phyloP scores from a whole-genome alignment of 257 asterid species.

The Primulina huaijiensis region DNA sequence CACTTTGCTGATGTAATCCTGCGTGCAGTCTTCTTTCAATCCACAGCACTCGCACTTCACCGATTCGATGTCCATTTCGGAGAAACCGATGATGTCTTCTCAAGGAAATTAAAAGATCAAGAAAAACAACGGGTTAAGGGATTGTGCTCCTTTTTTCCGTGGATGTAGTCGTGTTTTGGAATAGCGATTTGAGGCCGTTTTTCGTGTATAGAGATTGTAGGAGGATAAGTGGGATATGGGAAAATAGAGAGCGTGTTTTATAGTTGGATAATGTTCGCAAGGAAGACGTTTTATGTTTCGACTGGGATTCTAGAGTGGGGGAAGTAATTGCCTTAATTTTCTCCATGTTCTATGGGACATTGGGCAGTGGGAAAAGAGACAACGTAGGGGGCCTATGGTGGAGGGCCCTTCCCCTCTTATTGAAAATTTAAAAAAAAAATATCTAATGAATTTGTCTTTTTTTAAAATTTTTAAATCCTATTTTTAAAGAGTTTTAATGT shows the following conservation, averaged over 20 bases:
- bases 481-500: no score
- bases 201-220: no score
- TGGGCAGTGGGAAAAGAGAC: slow-evolving; percentile 66
- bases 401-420: slow-evolving; percentile 9
- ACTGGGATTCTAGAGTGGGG: slow-evolving; percentile 26
- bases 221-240: no score
- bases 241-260: no score
- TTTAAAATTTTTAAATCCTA: no score
- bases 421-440: no score
- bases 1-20: slow-evolving; percentile 62
- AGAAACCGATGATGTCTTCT: neutral
- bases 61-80: slow-evolving; percentile 63
- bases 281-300: neutral
- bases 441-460: no score
- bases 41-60: slow-evolving; percentile 93
- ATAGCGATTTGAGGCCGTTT: no score
- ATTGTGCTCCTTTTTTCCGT: neutral
- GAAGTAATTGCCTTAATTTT: slow-evolving; percentile 49
- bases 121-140: neutral
- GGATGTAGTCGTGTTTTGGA: neutral
- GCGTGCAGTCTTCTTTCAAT: slow-evolving; percentile 86
- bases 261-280: neutral
- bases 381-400: slow-evolving; percentile 22
- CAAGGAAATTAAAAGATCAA: neutral
- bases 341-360: slow-evolving; percentile 83